These are phyloP conservation scores for Falciphora oryzae DNA, from an alignment of 2,329 filamentous ascomycete species.

Conservation along the genomic window DNA sequence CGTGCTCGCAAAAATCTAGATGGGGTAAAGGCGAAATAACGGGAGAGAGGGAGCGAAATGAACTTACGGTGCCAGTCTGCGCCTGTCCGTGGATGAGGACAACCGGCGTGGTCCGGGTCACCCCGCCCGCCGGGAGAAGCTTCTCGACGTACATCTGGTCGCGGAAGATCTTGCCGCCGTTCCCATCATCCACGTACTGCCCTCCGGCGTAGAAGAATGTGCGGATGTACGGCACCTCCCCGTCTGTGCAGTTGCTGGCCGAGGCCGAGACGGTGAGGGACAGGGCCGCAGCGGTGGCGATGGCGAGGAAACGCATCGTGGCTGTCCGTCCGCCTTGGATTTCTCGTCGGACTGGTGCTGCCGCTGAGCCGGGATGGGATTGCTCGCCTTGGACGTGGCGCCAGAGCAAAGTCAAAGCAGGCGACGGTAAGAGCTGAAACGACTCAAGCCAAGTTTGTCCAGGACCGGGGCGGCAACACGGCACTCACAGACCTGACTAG, in stretches of 20 bases:
- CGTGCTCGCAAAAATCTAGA: background rate
- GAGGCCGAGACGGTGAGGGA: background rate
- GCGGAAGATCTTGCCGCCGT: conserved; percentile 5
- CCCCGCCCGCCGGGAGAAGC: conserved; percentile 28
- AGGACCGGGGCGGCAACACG: too few relatives aligned
- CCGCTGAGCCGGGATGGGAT: too few relatives aligned
- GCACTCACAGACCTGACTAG: too few relatives aligned
- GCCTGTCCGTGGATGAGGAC: conserved; percentile 35
- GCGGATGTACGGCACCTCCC: conserved; percentile 5
- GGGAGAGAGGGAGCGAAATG: background rate
- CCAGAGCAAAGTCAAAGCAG: too few relatives aligned
- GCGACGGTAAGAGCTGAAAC: too few relatives aligned
- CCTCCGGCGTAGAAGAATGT: conserved; percentile 5
- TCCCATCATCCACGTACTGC: conserved; percentile 7
- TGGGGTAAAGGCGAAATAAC: background rate
- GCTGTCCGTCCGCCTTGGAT: background rate
- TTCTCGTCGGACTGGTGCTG: background rate
- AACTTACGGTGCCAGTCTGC: conserved; percentile 6
- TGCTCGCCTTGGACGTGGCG: too few relatives aligned
- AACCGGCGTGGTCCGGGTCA: conserved; percentile 26
- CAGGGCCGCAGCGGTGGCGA: background rate
- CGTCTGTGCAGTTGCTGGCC: background rate
- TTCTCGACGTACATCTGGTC: conserved; percentile 51
- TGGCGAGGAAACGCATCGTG: background rate
- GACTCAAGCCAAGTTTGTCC: too few relatives aligned